These are phyloP conservation scores for Leccinum broughii DNA, from an alignment of 768 basidiomycete species.

Conservation along the genomic window DNA sequence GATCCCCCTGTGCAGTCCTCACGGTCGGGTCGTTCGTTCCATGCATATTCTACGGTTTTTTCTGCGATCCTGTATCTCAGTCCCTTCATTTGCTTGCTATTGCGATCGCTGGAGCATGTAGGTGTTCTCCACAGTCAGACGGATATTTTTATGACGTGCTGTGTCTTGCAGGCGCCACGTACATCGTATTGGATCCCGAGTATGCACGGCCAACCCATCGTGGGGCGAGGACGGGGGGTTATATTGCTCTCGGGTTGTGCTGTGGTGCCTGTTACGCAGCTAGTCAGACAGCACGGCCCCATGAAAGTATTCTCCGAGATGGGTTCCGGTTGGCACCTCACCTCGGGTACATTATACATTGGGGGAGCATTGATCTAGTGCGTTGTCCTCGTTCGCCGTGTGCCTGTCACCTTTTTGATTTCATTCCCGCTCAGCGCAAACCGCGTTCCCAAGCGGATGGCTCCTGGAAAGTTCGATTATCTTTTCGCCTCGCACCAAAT, in stretches of 20 bases:
- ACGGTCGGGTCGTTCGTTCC: constrained; percentile 81
- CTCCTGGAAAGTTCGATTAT: constrained; percentile 78
- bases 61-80: constrained; percentile 57
- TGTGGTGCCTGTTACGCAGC: constrained; percentile 67
- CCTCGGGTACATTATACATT: constrained; percentile 76
- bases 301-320: constrained; percentile 55
- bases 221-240: constrained; percentile 73
- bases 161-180: constrained; percentile 53
- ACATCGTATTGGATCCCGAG: constrained; percentile 75
- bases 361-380: constrained; percentile 81
- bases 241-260: constrained; percentile 75
- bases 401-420: constrained; percentile 25
- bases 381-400: constrained; percentile 41
- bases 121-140: constrained; percentile 27
- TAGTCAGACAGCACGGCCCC: constrained; percentile 58
- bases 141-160: constrained; percentile 5
- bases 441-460: constrained; percentile 74
- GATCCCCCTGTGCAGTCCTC: constrained; percentile 42
- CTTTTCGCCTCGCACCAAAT: constrained; percentile 86
- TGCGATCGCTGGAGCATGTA: constrained; percentile 56
- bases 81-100: constrained; percentile 56
- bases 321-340: constrained; percentile 69
- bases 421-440: constrained; percentile 65
- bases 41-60: constrained; percentile 76
- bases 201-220: constrained; percentile 76